These are phyloP conservation scores for Thalassia testudinum DNA, from an alignment of 116 monocot genomes.

Conservation along the genomic window DNA sequence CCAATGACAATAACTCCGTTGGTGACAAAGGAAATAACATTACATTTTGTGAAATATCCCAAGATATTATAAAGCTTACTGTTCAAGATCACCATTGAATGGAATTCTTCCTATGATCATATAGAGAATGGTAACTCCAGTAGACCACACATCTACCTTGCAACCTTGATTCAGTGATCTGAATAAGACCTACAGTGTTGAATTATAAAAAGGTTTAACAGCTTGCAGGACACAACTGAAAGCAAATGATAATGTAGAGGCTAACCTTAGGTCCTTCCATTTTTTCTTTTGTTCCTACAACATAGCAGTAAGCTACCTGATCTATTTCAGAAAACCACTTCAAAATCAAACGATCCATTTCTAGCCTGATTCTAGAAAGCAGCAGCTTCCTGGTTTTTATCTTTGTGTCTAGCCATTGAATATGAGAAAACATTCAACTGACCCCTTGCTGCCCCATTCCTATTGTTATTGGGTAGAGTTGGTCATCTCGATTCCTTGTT, in stretches of 20 bases:
- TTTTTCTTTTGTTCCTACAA: constrained; percentile 27
- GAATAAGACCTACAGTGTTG: constrained; percentile 50
- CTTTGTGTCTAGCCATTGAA: constrained; percentile 20
- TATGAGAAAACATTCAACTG: neutral
- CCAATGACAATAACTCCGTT: neutral
- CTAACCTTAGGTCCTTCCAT: constrained; percentile 91
- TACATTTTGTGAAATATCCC: neutral
- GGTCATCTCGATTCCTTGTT: constrained; percentile 14
- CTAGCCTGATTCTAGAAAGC: constrained; percentile 73
- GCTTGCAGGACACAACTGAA: neutral
- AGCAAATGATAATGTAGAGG: neutral
- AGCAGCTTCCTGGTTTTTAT: constrained; percentile 37
- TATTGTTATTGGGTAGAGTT: constrained; percentile 18
- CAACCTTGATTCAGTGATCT: constrained; percentile 76
- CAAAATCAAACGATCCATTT: constrained; percentile 12
- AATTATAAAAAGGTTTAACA: too few species aligned
- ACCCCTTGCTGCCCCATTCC: neutral
- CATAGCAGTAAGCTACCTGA: constrained; percentile 2
- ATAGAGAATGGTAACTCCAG: constrained; percentile 89
- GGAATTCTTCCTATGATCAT: constrained; percentile 69
- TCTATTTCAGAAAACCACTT: neutral
- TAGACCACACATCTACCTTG: constrained; percentile 88
- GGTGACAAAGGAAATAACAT: too few species aligned
- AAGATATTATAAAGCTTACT: constrained; percentile 27
- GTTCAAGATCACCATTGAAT: constrained; percentile 84